phyloP scores from a whole-genome alignment of 768 basidiomycete genomes.

The Gyrodon lividus region DNA sequence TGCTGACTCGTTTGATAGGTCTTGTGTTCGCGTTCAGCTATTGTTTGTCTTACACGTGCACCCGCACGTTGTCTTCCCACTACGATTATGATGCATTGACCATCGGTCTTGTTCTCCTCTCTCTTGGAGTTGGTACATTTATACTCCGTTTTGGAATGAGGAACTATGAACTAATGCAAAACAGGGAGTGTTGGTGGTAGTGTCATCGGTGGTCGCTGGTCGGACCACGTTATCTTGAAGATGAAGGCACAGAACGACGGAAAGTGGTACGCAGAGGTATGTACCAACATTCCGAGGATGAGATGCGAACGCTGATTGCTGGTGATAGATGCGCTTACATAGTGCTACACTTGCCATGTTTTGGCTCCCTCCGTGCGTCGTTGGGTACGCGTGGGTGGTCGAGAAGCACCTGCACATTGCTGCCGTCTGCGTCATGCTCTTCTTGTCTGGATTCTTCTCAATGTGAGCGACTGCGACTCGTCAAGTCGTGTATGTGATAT shows the following conservation, averaged over 20 bases:
- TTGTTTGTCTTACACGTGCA: conserved; percentile 69
- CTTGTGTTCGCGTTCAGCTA: conserved; percentile 71
- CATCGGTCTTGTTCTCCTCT: conserved; percentile 74
- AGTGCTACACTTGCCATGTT: conserved; percentile 59
- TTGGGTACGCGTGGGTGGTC: conserved; percentile 77
- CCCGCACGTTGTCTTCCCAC: conserved; percentile 59
- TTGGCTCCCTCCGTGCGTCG: conserved; percentile 52
- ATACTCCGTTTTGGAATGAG: background rate
- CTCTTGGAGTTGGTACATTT: conserved; percentile 64
- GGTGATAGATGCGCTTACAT: conserved; percentile 64
- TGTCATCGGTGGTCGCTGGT: conserved; percentile 57
- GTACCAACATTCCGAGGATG: conserved; percentile 5
- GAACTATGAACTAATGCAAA: background rate
- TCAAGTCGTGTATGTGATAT: background rate
- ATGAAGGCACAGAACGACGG: conserved; percentile 47
- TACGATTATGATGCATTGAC: conserved; percentile 70
- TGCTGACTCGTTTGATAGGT: conserved; percentile 41
- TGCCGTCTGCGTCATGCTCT: conserved; percentile 68
- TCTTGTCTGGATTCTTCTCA: conserved; percentile 69
- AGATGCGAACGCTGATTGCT: background rate
- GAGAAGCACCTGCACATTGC: conserved; percentile 62
- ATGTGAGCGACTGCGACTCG: conserved; percentile 47
- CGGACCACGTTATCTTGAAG: conserved; percentile 46
- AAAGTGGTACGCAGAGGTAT: conserved; percentile 61
- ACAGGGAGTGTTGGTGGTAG: conserved; percentile 52